A percentile compares a stretch with the other conserved stretches of the same genome.
These are phyloP conservation scores for Thecaphora thlaspeos DNA, from an alignment of 1,284 basidiomycete species.

Conservation along the genomic window DNA sequence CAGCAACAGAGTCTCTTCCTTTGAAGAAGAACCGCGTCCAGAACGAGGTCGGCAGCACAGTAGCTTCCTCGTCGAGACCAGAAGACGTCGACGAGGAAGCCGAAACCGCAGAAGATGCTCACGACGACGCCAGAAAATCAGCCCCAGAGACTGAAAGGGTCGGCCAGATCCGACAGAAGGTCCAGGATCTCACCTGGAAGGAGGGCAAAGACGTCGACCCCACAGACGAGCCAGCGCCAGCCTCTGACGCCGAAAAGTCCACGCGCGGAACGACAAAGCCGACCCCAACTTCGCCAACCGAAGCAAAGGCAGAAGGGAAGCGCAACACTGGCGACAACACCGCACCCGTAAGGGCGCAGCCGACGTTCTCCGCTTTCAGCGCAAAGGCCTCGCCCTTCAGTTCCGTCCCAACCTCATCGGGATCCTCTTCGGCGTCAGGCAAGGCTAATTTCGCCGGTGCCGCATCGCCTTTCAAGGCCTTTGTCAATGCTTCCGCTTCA, in stretches of 20 bases:
- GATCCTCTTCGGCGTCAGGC: conserved; percentile 12
- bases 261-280: too few relatives aligned
- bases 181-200: conserved; percentile 40
- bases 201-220: conserved; percentile 12
- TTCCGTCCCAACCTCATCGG: conserved; percentile 28
- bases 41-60: conserved; percentile 1
- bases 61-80: conserved; percentile 11
- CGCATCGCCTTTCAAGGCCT: conserved; percentile 2
- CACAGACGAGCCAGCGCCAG: neutral
- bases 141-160: conserved; percentile 38
- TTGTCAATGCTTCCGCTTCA: neutral
- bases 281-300: too few relatives aligned
- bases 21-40: conserved; percentile 48
- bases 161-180: conserved; percentile 46
- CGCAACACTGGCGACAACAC: conserved; percentile 3
- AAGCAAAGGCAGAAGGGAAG: conserved; percentile 2
- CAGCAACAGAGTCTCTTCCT: conserved; percentile 24
- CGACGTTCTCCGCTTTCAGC: conserved; percentile 39
- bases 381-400: conserved; percentile 15
- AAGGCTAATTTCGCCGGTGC: conserved; percentile 15
- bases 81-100: conserved; percentile 13
- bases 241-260: neutral
- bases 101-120: neutral
- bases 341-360: conserved; percentile 25
- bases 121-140: neutral